Evolutionary conservation across 106 monocot species (phyloP).

Genomic region (Dendrobium chrysotoxum): DNA sequence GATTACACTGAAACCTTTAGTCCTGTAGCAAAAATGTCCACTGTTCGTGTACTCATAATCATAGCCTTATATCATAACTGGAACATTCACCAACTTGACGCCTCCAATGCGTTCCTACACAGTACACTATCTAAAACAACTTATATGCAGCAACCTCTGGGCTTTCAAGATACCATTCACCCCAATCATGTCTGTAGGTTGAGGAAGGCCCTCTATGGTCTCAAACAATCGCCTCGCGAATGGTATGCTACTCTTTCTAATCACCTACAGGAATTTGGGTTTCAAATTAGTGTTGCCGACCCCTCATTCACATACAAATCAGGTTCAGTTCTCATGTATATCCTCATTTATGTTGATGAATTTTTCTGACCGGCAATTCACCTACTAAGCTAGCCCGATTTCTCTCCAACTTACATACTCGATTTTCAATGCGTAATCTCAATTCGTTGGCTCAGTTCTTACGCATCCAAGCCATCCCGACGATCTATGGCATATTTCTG

Average conservation of each 20-base stretch:
- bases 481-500: too few relatives aligned
- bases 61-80: neutral
- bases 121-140: neutral
- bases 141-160: neutral
- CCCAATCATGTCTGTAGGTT: neutral
- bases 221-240: too few relatives aligned
- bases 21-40: neutral
- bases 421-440: too few relatives aligned
- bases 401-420: too few relatives aligned
- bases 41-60: neutral
- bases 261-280: neutral
- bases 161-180: neutral
- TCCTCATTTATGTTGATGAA: too few relatives aligned
- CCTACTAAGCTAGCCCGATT: too few relatives aligned
- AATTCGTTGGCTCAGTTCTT: too few relatives aligned
- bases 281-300: neutral
- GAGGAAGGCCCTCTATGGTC: too few relatives aligned
- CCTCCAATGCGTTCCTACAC: neutral
- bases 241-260: neutral
- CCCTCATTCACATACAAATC: neutral
- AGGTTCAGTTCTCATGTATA: too few relatives aligned
- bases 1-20: conserved; percentile 6
- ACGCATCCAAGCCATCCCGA: too few relatives aligned
- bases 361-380: too few relatives aligned
- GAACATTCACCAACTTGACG: neutral